phyloP scores from a whole-genome alignment of 257 asterid species.

The Solanum verrucosum region DNA sequence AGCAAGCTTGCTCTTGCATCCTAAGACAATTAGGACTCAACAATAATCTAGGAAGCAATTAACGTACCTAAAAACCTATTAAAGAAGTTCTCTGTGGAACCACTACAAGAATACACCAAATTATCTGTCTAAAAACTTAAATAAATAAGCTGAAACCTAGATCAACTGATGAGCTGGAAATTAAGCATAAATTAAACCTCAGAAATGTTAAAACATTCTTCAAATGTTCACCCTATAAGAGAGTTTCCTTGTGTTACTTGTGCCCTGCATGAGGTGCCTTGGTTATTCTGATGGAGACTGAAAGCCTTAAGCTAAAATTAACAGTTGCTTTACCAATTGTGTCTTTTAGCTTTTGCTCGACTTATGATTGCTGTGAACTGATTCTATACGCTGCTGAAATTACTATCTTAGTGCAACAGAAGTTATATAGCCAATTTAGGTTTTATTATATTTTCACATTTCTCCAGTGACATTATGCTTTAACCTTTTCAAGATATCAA shows the following conservation, averaged over 20 bases:
- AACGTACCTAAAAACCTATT: neutral
- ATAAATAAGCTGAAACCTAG: neutral
- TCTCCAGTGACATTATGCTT: neutral
- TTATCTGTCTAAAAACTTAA: neutral
- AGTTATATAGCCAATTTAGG: neutral
- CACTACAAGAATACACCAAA: neutral
- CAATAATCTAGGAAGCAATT: neutral
- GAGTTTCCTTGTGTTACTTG: neutral
- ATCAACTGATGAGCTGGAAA: neutral
- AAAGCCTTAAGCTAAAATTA: neutral
- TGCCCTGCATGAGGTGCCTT: neutral
- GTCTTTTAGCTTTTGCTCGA: neutral
- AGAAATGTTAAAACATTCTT: neutral
- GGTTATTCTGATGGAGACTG: neutral
- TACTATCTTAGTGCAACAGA: neutral
- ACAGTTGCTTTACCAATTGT: neutral
- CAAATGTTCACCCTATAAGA: neutral
- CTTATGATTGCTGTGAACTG: neutral
- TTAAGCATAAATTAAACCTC: neutral
- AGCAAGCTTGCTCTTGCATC: neutral
- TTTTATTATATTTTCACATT: neutral
- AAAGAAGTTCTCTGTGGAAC: neutral
- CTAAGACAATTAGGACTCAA: neutral
- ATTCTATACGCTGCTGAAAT: neutral
- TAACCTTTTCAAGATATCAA: neutral